phyloP scores from a whole-genome alignment of 768 basidiomycete species.

The Arthromyces matolae region DNA sequence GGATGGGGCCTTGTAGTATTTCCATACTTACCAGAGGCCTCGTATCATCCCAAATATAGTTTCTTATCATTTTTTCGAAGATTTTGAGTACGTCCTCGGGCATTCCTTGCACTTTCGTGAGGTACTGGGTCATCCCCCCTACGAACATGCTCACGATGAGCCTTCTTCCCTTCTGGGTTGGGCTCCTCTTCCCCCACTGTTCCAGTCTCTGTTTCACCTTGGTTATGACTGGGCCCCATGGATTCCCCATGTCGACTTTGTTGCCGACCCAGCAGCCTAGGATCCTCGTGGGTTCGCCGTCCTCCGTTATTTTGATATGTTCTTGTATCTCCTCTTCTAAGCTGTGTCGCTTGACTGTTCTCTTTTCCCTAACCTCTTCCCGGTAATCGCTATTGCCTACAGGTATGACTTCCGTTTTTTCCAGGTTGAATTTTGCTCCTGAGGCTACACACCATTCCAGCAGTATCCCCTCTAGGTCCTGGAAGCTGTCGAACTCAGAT shows the following conservation, averaged over 20 bases:
- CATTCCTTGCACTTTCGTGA: constrained; percentile 34
- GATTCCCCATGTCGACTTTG: constrained; percentile 14
- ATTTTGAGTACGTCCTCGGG: constrained; percentile 18
- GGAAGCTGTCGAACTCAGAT: too few species aligned
- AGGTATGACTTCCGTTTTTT: neutral
- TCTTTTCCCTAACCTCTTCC: too few species aligned
- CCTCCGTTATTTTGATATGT: constrained; percentile 25
- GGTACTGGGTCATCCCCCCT: constrained; percentile 22
- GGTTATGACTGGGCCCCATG: constrained; percentile 20
- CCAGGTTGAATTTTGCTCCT: too few species aligned
- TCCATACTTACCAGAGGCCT: constrained; percentile 16
- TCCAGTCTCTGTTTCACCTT: constrained; percentile 7
- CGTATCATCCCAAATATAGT: constrained; percentile 27
- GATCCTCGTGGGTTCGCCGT: constrained; percentile 25
- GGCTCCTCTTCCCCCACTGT: constrained; percentile 24
- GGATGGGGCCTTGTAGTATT: constrained; percentile 11
- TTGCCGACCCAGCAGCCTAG: constrained; percentile 34
- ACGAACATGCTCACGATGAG: constrained; percentile 21
- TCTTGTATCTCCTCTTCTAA: constrained; percentile 7
- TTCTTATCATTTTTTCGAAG: constrained; percentile 5
- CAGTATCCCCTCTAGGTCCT: too few species aligned
- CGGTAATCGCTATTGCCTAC: constrained; percentile 18
- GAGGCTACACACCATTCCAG: too few species aligned
- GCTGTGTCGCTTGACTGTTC: too few species aligned
- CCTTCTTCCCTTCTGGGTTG: constrained; percentile 24